Evolutionary conservation across 176 grass and related monocot genomes (phyloP).

Genomic region (Lolium perenne): DNA sequence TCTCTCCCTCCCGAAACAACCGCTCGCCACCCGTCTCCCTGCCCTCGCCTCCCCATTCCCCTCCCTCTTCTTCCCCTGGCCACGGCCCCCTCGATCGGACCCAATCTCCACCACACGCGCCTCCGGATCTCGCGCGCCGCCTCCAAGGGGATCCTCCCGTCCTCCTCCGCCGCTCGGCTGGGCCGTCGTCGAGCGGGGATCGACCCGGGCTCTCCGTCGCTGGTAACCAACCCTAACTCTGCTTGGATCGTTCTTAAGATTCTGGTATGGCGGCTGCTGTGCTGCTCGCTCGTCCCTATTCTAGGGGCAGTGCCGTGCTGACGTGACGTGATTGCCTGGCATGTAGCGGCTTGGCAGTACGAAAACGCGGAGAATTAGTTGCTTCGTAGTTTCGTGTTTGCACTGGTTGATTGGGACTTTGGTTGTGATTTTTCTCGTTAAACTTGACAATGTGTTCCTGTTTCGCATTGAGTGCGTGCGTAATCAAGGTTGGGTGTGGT

Average conservation of each 20-base stretch:
- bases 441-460: neutral
- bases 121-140: neutral
- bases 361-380: neutral
- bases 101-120: neutral
- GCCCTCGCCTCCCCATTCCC: neutral
- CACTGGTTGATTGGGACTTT: neutral
- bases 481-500: neutral
- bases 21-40: neutral
- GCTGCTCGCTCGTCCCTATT: neutral
- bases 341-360: neutral
- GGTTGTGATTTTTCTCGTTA: neutral
- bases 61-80: neutral
- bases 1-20: constrained; percentile 15
- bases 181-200: neutral
- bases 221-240: neutral
- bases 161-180: neutral
- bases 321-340: neutral
- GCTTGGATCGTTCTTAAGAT: neutral
- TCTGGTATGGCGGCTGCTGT: neutral
- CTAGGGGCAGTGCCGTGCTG: neutral
- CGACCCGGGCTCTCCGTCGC: neutral
- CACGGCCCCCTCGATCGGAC: neutral
- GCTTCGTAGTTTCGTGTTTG: neutral
- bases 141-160: neutral
- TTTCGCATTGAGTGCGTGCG: neutral